Evolutionary conservation across 2,329 filamentous ascomycete genomes (phyloP), one percentile per base, ranked within the genome.

Genomic region (Pleurostoma richardsiae): DNA sequence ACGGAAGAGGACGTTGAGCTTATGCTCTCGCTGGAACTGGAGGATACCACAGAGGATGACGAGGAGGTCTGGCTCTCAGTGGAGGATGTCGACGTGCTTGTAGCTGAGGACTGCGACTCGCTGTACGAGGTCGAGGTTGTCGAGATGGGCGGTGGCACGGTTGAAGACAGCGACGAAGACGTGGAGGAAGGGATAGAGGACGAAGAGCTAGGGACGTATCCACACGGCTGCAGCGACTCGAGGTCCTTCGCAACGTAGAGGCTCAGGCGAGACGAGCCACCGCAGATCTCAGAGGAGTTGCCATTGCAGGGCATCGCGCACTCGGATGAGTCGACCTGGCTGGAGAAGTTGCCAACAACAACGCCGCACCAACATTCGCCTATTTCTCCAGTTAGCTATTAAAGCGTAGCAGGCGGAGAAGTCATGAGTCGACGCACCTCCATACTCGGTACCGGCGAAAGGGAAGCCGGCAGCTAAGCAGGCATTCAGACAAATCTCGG

Each of bases 281-380:
- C 74, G 51, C 74, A 77, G 7, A 51, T 69, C 48, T 69, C 49
- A 39, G 43, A 52, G 1, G 51, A 41, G 52, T 80, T 66, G 26
- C 79, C 80, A 8, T 65, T 68, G 62, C 80, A 84, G 38, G 72
- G 59, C 56, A 73, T 71, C 50, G 68, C 65, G 60, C 80, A 84
- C 39, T 72, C 59, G 10, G 54, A 52, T 27, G 56, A 49, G 42
- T 65, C 58, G 8, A 66, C 68, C 30, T 64, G 55, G 30, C 49
- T 49, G 4, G 69, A 73, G 46, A 66, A 64, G 52, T 74, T 74
- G 38, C 75, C 78, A 31, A 82, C 65, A 29, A 81, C 69, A 38
- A 73, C 72, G 40, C 74, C 74, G 53, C 75, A 78, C 57, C 67
- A 77, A 52, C 73, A 77, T 54, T 76, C 69, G 29, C 64, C 65